These are phyloP conservation scores for Leccinellum albellum DNA, from an alignment of 768 basidiomycete genomes.

Conservation along the genomic window DNA sequence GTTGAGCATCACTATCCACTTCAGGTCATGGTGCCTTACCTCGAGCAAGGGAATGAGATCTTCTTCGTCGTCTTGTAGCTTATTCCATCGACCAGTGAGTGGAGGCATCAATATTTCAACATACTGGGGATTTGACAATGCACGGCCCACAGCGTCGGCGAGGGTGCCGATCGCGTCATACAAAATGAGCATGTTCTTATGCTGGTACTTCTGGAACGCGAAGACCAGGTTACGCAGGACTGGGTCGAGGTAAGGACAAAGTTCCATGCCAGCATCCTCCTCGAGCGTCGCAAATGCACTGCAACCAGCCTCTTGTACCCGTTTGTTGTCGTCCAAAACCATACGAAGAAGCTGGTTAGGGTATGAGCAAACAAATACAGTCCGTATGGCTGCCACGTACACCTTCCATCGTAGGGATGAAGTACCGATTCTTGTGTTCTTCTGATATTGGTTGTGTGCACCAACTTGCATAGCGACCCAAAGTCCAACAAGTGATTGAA, in stretches of 20 bases:
- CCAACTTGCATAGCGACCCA: conserved; percentile 99
- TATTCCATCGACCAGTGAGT: conserved; percentile 84
- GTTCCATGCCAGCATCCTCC: conserved; percentile 88
- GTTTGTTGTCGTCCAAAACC: conserved; percentile 97
- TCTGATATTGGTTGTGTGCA: conserved; percentile 81
- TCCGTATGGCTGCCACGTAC: conserved; percentile 46
- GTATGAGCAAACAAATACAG: not conserved
- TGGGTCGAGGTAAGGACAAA: conserved; percentile 92
- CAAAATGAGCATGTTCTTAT: conserved; percentile 97
- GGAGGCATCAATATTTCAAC: conserved; percentile 98
- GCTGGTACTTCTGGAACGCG: conserved; percentile 97
- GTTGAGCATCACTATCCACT: not conserved
- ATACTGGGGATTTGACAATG: conserved; percentile 79
- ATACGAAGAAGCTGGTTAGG: conserved; percentile 82
- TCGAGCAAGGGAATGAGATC: conserved; percentile 94
- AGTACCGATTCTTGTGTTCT: conserved; percentile 86
- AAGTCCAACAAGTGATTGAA: conserved; percentile 98
- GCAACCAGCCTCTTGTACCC: conserved; percentile 98
- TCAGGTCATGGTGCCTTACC: conserved; percentile 45
- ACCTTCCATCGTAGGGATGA: conserved; percentile 98
- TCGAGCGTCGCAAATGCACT: conserved; percentile 98
- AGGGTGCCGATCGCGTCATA: conserved; percentile 99
- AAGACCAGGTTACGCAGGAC: conserved; percentile 92
- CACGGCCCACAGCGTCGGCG: conserved; percentile 91
- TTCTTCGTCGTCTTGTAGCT: conserved; percentile 84